Base-by-base conservation (phyloP, 768 basidiomycete species). In the Serendipita vermifera region DNA sequence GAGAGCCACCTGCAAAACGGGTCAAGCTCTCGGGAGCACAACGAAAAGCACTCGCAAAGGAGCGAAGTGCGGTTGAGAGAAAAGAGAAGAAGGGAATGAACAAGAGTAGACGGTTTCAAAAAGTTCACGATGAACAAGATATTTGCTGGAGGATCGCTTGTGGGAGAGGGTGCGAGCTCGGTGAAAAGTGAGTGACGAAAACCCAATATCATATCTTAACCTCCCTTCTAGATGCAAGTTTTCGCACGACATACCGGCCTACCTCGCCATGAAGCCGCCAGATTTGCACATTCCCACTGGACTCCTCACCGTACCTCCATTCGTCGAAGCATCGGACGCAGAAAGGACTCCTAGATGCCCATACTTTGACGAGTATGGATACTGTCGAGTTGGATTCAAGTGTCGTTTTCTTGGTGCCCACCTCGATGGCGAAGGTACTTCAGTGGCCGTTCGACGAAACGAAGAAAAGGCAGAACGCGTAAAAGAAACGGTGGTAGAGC, bases 391-490 rank as follows among this genome's bases (percentile, higher is more conserved):
- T 62, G 96, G 92, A 9, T 82, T 87, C 67, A 89, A 91, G 67
- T 99, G 96, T 66, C 81, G 96, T 2, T 96, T 86, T 69, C 76
- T 96, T 3, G 83, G 85, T 11, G 82, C 78, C 2, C 94, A 99
- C 67, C 70, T 84, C 9, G 27, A 70, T 33, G 71, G 75, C 31
- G 73, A 73, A 14, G 68, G 71, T 13, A 80, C 78, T 1, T 60
- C 67, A 2, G 61, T 78, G 14, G 66, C 67, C 24, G 64, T 84
- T 1, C 58, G 75, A 0, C 69, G 70, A 4, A 80, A 89, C 62
- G 77, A 79, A 58, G 78, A 80, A 35, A 82, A 77, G 66, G 77
- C 77, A 63, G 77, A 74, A 17, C 69, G 62, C 29, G 62, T 71
- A 0, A 77, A 75, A 9, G 59, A 74, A 2, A 68, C 75, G 0